Evolutionary conservation across 1,139 yeast species (phyloP).

Genomic region (Blastobotrys persicus): DNA sequence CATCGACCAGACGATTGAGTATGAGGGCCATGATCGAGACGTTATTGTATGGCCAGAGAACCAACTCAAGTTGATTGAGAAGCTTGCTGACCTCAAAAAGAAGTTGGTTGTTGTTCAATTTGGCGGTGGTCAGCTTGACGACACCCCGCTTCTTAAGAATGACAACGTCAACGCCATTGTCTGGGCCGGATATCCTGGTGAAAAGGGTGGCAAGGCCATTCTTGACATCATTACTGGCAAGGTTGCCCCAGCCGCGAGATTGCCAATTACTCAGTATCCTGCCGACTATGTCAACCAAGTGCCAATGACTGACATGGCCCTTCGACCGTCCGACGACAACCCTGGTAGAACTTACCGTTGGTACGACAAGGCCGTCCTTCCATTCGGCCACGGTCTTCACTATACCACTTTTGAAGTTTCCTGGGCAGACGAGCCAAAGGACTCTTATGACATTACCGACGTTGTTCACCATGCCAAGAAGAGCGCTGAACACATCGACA

Average conservation of each 20-base stretch:
- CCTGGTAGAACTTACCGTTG: constrained; percentile 22
- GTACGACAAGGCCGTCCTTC: constrained; percentile 18
- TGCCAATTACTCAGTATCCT: constrained; percentile 19
- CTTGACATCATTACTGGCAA: constrained; percentile 18
- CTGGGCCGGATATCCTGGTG: constrained; percentile 24
- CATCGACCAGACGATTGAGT: constrained; percentile 20
- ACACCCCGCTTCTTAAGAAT: constrained; percentile 16
- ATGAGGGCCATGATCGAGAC: constrained; percentile 17
- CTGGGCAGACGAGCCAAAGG: constrained; percentile 6
- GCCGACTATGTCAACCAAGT: constrained; percentile 19
- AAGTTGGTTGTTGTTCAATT: constrained; percentile 19
- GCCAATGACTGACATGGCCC: constrained; percentile 20
- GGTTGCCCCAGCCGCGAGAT: constrained; percentile 18
- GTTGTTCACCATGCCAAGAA: constrained; percentile 4
- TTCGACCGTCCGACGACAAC: constrained; percentile 17
- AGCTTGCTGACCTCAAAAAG: constrained; percentile 14
- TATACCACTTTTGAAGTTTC: constrained; percentile 16
- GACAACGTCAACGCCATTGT: constrained; percentile 15
- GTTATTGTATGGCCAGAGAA: constrained; percentile 20
- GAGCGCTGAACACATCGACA: constrained; percentile 11
- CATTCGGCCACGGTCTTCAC: constrained; percentile 20
- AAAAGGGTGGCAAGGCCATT: constrained; percentile 19
- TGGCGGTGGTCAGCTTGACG: constrained; percentile 24
- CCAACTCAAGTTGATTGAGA: constrained; percentile 17
- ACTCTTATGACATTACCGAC: constrained; percentile 12